Evolutionary conservation across 106 monocot genomes (phyloP).

Genomic region (Acanthochlamys bracteata): DNA sequence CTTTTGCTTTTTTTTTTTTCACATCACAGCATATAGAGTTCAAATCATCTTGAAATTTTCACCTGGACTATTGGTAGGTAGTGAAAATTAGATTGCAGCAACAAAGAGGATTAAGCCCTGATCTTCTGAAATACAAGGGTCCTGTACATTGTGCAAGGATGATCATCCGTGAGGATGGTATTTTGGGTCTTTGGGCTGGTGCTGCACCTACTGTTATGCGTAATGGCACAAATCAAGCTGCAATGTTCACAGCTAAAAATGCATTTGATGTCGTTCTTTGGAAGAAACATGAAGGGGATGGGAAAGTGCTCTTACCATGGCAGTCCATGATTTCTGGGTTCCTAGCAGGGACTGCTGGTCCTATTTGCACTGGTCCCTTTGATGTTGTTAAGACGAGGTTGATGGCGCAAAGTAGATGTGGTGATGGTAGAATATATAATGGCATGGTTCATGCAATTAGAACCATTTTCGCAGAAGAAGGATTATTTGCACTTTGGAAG

Average conservation of each 20-base stretch:
- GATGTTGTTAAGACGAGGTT: constrained; percentile 95
- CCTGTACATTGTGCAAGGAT: constrained; percentile 81
- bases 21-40: no score
- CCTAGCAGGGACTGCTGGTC: constrained; percentile 81
- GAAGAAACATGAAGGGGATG: constrained; percentile 91
- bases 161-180: constrained; percentile 72
- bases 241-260: constrained; percentile 93
- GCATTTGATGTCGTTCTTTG: constrained; percentile 68
- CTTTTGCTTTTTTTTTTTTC: no score
- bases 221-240: constrained; percentile 93
- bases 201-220: constrained; percentile 93
- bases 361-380: constrained; percentile 85
- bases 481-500: constrained; percentile 70
- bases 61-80: constrained; percentile 37
- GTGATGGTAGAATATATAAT: constrained; percentile 46
- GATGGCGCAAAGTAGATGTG: constrained; percentile 76
- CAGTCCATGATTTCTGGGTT: constrained; percentile 98
- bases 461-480: constrained; percentile 75
- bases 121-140: constrained; percentile 73
- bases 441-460: constrained; percentile 87
- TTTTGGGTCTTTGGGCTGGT: constrained; percentile 85
- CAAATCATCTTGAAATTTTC: not conserved
- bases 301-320: constrained; percentile 80
- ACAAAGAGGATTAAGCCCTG: constrained; percentile 63
- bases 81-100: constrained; percentile 95